These are phyloP conservation scores for Choanephora cucurbitarum DNA, from an alignment of 371 early-diverging fungal genomes.

Conservation along the genomic window DNA sequence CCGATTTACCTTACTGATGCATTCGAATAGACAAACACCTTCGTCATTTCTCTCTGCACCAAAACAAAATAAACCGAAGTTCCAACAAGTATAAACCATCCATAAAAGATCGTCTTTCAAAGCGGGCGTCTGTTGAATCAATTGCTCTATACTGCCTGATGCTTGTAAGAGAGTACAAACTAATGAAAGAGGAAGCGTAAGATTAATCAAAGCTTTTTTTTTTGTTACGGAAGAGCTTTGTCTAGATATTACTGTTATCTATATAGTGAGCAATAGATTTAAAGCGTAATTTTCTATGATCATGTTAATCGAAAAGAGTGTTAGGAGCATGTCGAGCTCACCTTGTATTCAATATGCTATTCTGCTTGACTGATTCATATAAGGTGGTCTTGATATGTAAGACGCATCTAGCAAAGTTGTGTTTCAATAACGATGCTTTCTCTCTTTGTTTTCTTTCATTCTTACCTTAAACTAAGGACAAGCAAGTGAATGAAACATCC, in stretches of 20 bases:
- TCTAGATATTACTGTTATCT: neutral
- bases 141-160: neutral
- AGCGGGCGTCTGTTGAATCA: neutral
- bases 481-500: neutral
- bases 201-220: no score
- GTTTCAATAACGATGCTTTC: neutral
- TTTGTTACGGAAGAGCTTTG: no score
- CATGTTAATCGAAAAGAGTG: neutral
- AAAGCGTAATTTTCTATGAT: slow-evolving; percentile 11
- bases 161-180: neutral
- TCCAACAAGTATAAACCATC: slow-evolving; percentile 17
- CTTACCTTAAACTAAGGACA: neutral
- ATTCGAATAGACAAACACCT: slow-evolving; percentile 7
- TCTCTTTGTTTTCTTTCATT: neutral
- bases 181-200: neutral
- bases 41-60: slow-evolving; percentile 12
- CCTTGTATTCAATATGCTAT: slow-evolving; percentile 6
- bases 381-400: slow-evolving; percentile 17
- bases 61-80: slow-evolving; percentile 19
- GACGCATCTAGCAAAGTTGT: slow-evolving; percentile 6
- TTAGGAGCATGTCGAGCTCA: neutral
- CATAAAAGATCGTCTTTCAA: slow-evolving; percentile 13
- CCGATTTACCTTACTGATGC: slow-evolving; percentile 9
- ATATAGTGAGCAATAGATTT: slow-evolving; percentile 10
- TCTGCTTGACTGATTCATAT: slow-evolving; percentile 10